These are phyloP conservation scores for Colletotrichum horii DNA, from an alignment of 2,329 filamentous ascomycete genomes.

Conservation along the genomic window DNA sequence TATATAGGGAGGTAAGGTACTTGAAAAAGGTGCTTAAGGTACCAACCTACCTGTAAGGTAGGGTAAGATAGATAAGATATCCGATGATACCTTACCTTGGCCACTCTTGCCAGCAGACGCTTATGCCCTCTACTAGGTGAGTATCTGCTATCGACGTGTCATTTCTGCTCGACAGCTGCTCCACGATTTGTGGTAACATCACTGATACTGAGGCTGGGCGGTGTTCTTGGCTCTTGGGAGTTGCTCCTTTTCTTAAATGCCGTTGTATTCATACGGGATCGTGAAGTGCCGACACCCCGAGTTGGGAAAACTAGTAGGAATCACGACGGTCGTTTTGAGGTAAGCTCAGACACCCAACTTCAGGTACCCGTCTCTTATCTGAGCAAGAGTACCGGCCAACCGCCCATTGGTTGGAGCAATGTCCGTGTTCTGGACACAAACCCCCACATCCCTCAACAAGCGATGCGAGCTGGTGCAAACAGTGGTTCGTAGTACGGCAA, in stretches of 20 bases:
- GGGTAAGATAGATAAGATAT: too few relatives aligned
- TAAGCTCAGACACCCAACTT: neutral
- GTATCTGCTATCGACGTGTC: neutral
- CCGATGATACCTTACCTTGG: neutral
- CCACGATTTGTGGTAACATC: neutral
- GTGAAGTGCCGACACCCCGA: neutral
- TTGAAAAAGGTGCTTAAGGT: too few relatives aligned
- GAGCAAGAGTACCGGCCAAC: too few relatives aligned
- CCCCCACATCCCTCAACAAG: neutral
- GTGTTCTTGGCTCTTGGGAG: neutral
- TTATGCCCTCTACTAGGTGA: neutral
- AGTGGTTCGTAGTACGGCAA: neutral
- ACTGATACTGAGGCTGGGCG: neutral
- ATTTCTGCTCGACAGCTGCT: neutral
- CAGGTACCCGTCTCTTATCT: neutral
- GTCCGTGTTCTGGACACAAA: neutral
- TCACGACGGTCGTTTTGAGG: too few relatives aligned
- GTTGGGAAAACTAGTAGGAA: neutral
- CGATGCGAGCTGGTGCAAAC: neutral
- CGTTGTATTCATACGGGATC: neutral
- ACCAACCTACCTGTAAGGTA: too few relatives aligned
- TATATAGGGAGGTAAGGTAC: neutral
- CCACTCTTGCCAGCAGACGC: neutral
- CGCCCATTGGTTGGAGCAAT: neutral
- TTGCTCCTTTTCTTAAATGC: neutral